Base-by-base conservation (phyloP, 306 rosid genomes). In the Canavalia ensiformis region DNA sequence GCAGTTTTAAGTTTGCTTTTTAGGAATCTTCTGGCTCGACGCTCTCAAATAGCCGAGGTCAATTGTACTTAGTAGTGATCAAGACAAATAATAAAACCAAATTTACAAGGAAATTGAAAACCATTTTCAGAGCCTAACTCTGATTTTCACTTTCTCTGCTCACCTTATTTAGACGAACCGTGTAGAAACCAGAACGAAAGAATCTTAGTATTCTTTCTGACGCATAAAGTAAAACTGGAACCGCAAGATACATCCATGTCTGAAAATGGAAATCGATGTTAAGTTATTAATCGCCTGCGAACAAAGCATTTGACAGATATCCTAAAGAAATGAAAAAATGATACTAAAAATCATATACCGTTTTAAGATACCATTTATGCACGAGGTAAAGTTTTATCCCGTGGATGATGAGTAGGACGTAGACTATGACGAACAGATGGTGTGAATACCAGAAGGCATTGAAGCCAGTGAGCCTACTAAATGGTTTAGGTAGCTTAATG, bases 361-460 rank as follows among this genome's bases (percentile, higher is more conserved):
- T 96, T 87, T 90, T 47, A n/a, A 18, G 83, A 89, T 90, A 84
- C 97, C 98, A 92, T 41, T 37, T 77, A 88, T 78, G 89, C 81
- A 84, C 97, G 28, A 96, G 88, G 79, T 89, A 96, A 81, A 94
- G 90, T 68, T 81, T 84, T 76, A 30, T 54, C 50, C 99, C 99
- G 69, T 96, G 99, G 86, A 92, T 8, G 80, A 96, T 35, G 79
- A 96, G 97, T 86, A 96, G 88, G 85, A 79, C 77, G 65, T 96
- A 96, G 76, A 93, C 99, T 63, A 96, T 80, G 90, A 93, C 93
- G 86, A 96, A 93, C 51, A 93, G 92, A 86, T 96, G 99, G 86
- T 96, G 99, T 46, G 99, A 96, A 90, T 96, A 96, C 98, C 99
- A 96, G 88, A 96, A 96, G 72, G 99, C 98, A 67, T 96, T 96